These are phyloP conservation scores for Biscogniauxia sp. DNA, from an alignment of 2,329 filamentous ascomycete species.

Conservation along the genomic window DNA sequence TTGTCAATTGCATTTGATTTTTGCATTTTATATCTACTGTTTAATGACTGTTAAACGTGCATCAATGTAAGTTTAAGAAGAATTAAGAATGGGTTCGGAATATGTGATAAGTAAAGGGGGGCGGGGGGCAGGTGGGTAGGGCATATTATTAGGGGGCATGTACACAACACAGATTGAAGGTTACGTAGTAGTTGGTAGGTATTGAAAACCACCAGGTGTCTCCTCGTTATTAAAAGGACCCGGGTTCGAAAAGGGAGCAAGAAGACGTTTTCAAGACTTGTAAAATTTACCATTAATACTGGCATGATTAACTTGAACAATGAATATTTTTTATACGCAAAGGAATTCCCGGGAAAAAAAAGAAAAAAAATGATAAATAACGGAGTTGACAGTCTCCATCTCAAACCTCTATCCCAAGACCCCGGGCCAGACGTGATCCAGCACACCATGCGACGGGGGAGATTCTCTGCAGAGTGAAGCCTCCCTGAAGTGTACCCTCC, in stretches of 20 bases:
- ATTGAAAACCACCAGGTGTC: too few relatives aligned
- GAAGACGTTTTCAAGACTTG: background rate
- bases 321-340: constrained; percentile 1
- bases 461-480: constrained; percentile 71
- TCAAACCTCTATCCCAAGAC: constrained; percentile 55
- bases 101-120: too few relatives aligned
- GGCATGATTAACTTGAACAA: background rate
- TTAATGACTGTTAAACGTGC: too few relatives aligned
- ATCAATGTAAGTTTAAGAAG: too few relatives aligned
- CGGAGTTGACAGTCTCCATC: constrained; percentile 55
- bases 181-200: too few relatives aligned
- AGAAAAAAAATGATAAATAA: constrained; percentile 38
- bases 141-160: too few relatives aligned
- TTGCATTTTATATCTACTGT: too few relatives aligned
- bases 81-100: too few relatives aligned
- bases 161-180: too few relatives aligned
- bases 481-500: constrained; percentile 69
- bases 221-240: background rate
- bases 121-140: too few relatives aligned
- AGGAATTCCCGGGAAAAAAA: constrained; percentile 14
- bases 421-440: constrained; percentile 64
- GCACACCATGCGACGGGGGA: constrained; percentile 69
- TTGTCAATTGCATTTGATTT: too few relatives aligned
- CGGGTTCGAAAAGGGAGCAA: background rate
- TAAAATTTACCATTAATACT: too few relatives aligned